phyloP scores from a whole-genome alignment of 1,284 basidiomycete species.

The Sphagnurus paluster region DNA sequence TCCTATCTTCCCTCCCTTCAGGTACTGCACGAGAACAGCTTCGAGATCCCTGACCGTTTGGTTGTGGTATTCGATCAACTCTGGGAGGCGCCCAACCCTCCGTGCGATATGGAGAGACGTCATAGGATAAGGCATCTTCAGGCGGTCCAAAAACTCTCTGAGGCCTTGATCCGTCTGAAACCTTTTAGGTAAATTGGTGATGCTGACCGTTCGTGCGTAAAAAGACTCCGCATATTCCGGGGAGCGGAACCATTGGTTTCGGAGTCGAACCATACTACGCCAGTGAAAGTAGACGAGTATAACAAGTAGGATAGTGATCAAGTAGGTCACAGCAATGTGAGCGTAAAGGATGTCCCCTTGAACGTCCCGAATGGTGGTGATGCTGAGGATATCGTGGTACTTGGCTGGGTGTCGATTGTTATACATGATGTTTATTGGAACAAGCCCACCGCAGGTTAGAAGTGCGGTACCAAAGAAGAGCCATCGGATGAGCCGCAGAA shows the following conservation, averaged over 20 bases:
- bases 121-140: conserved; percentile 81
- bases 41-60: conserved; percentile 85
- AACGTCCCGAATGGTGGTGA: conserved; percentile 81
- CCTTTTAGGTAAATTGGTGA: conserved; percentile 74
- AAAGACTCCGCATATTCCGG: conserved; percentile 75
- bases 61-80: conserved; percentile 85
- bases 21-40: conserved; percentile 78
- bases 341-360: conserved; percentile 66
- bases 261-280: conserved; percentile 69
- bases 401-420: conserved; percentile 56
- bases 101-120: conserved; percentile 83
- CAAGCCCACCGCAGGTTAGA: conserved; percentile 72
- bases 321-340: conserved; percentile 75
- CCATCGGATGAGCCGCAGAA: conserved; percentile 84
- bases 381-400: conserved; percentile 63
- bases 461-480: conserved; percentile 71
- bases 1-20: conserved; percentile 75
- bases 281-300: conserved; percentile 72
- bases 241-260: conserved; percentile 73
- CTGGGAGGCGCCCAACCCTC: conserved; percentile 72
- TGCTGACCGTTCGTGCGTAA: conserved; percentile 77
- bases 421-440: conserved; percentile 73
- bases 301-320: conserved; percentile 69
- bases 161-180: conserved; percentile 78
- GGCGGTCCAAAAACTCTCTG: conserved; percentile 65